Evolutionary conservation across 2,329 filamentous ascomycete species (phyloP).

Genomic region (Diaporthe ilicicola): DNA sequence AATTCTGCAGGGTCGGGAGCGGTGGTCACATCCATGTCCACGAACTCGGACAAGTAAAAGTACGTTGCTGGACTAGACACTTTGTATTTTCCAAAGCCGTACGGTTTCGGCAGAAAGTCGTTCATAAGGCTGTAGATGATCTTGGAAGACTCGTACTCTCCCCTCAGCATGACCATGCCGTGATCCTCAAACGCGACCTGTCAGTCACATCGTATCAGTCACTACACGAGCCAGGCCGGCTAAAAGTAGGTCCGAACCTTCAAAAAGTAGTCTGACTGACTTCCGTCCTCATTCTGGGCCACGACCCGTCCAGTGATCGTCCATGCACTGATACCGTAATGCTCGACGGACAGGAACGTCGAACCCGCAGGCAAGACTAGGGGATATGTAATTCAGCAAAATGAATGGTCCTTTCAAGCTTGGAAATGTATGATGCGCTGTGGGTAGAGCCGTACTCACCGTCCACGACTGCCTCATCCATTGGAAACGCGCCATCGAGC

Average conservation of each 20-base stretch:
- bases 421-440: not conserved
- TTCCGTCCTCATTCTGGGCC: not conserved
- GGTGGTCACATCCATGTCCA: constrained; percentile 38
- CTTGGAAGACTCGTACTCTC: constrained; percentile 40
- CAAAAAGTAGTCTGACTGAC: not conserved
- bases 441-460: constrained; percentile 2
- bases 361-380: constrained; percentile 28
- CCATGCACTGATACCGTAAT: constrained; percentile 27
- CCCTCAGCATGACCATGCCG: not conserved
- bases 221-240: not conserved
- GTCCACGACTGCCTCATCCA: constrained; percentile 29
- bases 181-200: not conserved
- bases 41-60: constrained; percentile 45
- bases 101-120: constrained; percentile 41
- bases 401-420: not conserved
- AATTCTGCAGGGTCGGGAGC: constrained; percentile 31
- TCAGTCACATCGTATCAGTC: not conserved
- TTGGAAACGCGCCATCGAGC: constrained; percentile 26
- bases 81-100: constrained; percentile 39
- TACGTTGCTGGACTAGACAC: constrained; percentile 30
- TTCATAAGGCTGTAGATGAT: constrained; percentile 41
- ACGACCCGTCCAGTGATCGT: constrained; percentile 29
- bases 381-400: not conserved
- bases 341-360: constrained; percentile 24
- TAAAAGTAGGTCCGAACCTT: not conserved